Evolutionary conservation across 106 monocot species (phyloP).

Genomic region (Triglochin maritima): DNA sequence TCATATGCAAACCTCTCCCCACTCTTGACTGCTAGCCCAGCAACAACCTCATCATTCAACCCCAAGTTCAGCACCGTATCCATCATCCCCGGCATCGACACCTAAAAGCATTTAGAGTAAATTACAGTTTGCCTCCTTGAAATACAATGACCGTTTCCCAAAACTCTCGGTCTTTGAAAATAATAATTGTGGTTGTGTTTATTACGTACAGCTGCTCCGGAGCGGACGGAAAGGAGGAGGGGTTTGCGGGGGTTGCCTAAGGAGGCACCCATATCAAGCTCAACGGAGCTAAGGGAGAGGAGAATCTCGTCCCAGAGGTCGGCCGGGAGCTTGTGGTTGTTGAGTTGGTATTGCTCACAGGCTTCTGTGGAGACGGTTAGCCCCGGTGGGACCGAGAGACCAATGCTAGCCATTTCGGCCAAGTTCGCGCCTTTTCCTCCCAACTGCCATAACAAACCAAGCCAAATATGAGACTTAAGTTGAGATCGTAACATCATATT

Average conservation of each 20-base stretch:
- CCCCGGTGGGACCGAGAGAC: conserved; percentile 88
- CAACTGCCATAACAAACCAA: conserved; percentile 23
- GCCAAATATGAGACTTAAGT: neutral
- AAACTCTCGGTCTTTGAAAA: neutral
- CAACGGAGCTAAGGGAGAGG: conserved; percentile 50
- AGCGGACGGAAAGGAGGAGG: conserved; percentile 82
- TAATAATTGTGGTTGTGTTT: neutral
- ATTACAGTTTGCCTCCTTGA: neutral
- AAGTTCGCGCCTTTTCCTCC: conserved; percentile 95
- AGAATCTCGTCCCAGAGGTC: conserved; percentile 91
- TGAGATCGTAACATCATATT: neutral
- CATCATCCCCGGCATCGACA: conserved; percentile 99
- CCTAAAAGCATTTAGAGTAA: conserved; percentile 13
- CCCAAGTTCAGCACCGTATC: conserved; percentile 91
- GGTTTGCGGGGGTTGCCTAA: conserved; percentile 62
- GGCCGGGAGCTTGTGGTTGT: conserved; percentile 33
- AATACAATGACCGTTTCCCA: neutral
- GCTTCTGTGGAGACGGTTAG: conserved; percentile 88
- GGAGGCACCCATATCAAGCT: conserved; percentile 51
- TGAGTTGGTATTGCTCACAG: conserved; percentile 66
- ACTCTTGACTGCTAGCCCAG: conserved; percentile 57
- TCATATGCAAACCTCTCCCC: conserved; percentile 90
- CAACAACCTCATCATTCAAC: conserved; percentile 89
- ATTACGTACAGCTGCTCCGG: conserved; percentile 63
- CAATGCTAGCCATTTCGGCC: conserved; percentile 97